Base-by-base conservation (phyloP, 2,329 filamentous ascomycete species). In the Neopestalotiopsis rosae region DNA sequence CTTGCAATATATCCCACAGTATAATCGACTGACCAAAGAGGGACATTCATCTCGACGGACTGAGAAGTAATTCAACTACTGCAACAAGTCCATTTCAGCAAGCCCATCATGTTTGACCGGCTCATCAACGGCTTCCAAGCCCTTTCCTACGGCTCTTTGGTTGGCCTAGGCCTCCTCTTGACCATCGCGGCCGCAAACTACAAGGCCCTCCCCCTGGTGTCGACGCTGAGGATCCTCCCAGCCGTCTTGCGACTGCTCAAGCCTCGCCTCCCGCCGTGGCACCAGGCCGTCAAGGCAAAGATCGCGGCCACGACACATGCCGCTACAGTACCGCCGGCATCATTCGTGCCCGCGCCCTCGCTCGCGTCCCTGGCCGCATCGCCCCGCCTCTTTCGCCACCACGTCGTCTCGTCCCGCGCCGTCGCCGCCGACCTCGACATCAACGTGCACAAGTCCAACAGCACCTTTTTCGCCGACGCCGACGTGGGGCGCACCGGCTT, bases 391-490 rank as follows among this genome's bases (percentile, higher is more conserved):
- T 67, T 67, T 52, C 20, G n/a, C 14, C 65, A 67, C 40, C 32
- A 67, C 17, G 20, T 45, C 32, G 61, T 17, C 28, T 40, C 2
- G 4, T 67, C 65, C 9, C 52, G 65, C 20, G 65, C 65, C 52
- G 56, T 67, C 13, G 52, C 40, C 14, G 17, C 24, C 52, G 65
- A 67, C 34, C 56, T 67, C 20, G 65, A 67, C 34, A 45, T 67
- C 34, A 67, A 59, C 34, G 10, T 61, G n/a, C 65, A 67, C 56
- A 67, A 67, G 56, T 67, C 65, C 52, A 67, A 67, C 65, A 61
- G 65, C 65, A 67, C 65, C 56, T 67, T 67, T 20, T 67, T 67
- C 65, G 49, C 34, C 34, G 65, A 67, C 56, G 65, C 65, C 28
- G 65, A 67, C 32, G 30, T 67, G n/a, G 42, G 34, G 34, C 65